Evolutionary conservation across 129 eudicot genomes (phyloP), one percentile per base, ranked within the genome.

Genomic region (Centaurea solstitialis): DNA sequence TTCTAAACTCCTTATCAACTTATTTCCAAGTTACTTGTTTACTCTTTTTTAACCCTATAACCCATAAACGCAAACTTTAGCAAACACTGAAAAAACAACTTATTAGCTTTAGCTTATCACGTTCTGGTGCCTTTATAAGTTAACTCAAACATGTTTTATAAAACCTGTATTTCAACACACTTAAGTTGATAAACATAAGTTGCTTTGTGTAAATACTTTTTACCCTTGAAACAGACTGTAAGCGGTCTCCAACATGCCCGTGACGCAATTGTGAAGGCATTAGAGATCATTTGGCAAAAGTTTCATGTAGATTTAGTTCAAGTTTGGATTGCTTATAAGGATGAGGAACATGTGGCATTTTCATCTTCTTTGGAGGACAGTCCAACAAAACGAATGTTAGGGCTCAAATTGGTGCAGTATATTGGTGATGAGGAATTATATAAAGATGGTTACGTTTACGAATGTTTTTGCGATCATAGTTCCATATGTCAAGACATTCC

Each of bases 251-350:
- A 43, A 18, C 74, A 2, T 68, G 41, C 68, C 17, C 4, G 0
- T 4, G 26, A 7, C 7, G 24, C 8, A 62, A 21, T 72, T 23
- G 37, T 22, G 7, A 35, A 8, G 15, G 74, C 53, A 70, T 15
- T 70, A 33, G 11, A 40, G 62, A 1, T 72, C 76, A 1, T 70
- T 70, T 17, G 15, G 40, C 23, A 4, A 35, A 35, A 24, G 7
- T 22, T 7, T n/a, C 20, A 9, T 28, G 3, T 70, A 13, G 50
- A 8, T 35, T 9, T 70, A 17, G 23, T 26, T 35, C 50, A 70
- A 33, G 74, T 70, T 70, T 70, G 74, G 74, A 70, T 70, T 18
- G 6, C 53, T 70, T 70, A n/a, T 18, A 21, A 35, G 74, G 74
- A 70, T 18, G 45, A 33, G 13, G 21, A 7, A 3, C 3, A 35